Conservation (phyloP, 805 yeast species). For the Kuraishia hungarica region DNA sequence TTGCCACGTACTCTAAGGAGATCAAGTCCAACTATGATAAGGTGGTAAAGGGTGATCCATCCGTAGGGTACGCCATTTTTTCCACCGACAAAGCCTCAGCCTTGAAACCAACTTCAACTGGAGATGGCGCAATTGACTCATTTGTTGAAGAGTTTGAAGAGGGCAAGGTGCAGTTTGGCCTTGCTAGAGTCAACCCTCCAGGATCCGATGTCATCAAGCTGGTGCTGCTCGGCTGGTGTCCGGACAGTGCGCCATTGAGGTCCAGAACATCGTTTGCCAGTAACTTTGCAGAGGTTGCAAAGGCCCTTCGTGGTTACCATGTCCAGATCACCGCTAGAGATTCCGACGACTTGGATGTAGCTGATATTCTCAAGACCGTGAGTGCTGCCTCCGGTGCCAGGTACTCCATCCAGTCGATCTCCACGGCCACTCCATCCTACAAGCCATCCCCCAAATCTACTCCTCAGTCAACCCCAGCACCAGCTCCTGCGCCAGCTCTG, state of each 20-base stretch:
- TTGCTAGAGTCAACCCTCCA: conserved; percentile 80
- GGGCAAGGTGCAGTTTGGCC: conserved; percentile 83
- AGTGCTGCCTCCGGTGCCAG: conserved; percentile 95
- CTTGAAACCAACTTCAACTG: conserved; percentile 38
- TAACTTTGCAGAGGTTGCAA: conserved; percentile 70
- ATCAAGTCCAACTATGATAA: conserved; percentile 70
- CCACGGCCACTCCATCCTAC: conserved; percentile 12
- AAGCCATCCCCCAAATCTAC: conserved; percentile 29
- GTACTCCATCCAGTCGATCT: conserved; percentile 54
- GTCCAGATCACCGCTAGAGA: conserved; percentile 97
- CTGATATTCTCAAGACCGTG: conserved; percentile 65
- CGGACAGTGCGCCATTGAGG: conserved; percentile 85
- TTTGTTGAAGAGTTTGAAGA: conserved; percentile 80
- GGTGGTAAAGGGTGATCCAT: conserved; percentile 71
- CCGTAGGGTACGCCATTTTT: conserved; percentile 68
- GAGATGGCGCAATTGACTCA: conserved; percentile 63
- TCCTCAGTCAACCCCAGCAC: conserved; percentile 22
- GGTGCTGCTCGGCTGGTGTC: conserved; percentile 91
- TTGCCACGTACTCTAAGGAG: conserved; percentile 63
- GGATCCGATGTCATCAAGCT: conserved; percentile 87
- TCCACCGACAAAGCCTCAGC: conserved; percentile 56
- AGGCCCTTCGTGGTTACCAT: conserved; percentile 73
- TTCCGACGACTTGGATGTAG: conserved; percentile 76
- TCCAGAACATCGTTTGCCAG: conserved; percentile 68
- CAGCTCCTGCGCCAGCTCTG: conserved; percentile 16